Evolutionary conservation across 805 yeast genomes (phyloP), one percentile per base, ranked within the genome.

Genomic region (Priceomyces haplophilus): DNA sequence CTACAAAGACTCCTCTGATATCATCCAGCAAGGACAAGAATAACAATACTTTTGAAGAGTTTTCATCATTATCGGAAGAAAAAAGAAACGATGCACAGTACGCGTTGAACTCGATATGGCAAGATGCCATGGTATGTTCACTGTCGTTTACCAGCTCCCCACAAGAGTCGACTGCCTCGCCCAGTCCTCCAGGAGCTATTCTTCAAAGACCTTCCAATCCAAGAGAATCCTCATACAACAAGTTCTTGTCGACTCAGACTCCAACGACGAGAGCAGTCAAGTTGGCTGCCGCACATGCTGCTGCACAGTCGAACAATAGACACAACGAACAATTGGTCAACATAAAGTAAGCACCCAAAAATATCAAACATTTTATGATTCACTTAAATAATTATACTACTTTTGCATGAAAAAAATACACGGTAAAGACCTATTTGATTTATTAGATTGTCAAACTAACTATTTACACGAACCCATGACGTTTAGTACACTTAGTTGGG

Each of bases 231-330:
- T 54, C 62, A 8, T 50, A 49, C 38, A 50, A 51, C 3, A 58
- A 53, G n/a, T 34, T 51, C 33, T 43, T 64, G 17, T 33, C 52
- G 1, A 51, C 53, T 3, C 64, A 53, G 37, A 47, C 61, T 1
- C 69, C 71, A 4, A 59, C 62, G 4, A 64, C 71, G 1, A 47
- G 69, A 38, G 69, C 70, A 8, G 69, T 64, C 7, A 64, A 67
- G 43, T 41, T 66, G 36, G 65, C 64, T 3, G 58, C 56, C 13
- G 58, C 55, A 13, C 39, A 48, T 34, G 43, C 38, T 18, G 33
- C 45, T 29, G 27, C 49, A 16, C 52, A 39, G 34, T 34, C 33
- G 12, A 34, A 29, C 25, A 12, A 23, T 30, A 32, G 38, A 3
- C 38, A 13, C 25, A 40, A 27, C 16, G 47, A 44, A 19, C 47